A percentile compares a stretch with the other conserved stretches of the same genome.
Evolutionary conservation across 2,329 filamentous ascomycete genomes (phyloP).

Genomic region (Incumbomyces lentus): DNA sequence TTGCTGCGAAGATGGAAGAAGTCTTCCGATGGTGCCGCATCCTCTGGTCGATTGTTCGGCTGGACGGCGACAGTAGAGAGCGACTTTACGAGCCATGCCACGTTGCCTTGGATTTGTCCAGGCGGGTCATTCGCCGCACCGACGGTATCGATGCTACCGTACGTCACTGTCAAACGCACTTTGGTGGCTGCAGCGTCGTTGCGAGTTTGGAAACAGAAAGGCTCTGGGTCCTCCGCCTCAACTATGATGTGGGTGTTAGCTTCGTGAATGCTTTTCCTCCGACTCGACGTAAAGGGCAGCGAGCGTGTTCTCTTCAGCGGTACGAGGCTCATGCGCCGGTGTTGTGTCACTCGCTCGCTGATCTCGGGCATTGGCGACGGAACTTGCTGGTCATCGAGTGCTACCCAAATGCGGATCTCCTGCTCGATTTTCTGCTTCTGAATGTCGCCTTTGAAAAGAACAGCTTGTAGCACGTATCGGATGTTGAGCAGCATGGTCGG

Average conservation of each 20-base stretch:
- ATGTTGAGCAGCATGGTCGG: constrained; percentile 4
- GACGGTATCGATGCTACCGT: neutral
- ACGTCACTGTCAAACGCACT: constrained; percentile 3
- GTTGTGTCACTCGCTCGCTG: constrained; percentile 3
- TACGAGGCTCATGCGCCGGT: constrained; percentile 1
- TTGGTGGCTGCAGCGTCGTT: constrained; percentile 7
- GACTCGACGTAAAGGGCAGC: neutral
- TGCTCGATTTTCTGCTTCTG: constrained; percentile 6
- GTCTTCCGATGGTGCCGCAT: constrained; percentile 1
- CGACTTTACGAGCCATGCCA: constrained; percentile 5
- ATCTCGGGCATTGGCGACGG: constrained; percentile 3
- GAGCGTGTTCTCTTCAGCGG: neutral
- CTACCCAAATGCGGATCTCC: constrained; percentile 5
- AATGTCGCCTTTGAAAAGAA: neutral
- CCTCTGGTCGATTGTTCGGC: neutral
- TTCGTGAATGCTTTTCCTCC: constrained; percentile 5
- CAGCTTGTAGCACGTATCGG: neutral
- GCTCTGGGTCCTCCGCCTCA: constrained; percentile 4
- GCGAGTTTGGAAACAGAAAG: constrained; percentile 4
- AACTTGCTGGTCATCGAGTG: constrained; percentile 3
- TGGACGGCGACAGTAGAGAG: constrained; percentile 4
- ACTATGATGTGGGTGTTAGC: constrained; percentile 5
- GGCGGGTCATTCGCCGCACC: neutral
- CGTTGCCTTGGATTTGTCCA: neutral
- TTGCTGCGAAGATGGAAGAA: constrained; percentile 5